Percentiles rank a stretch among this genome's conserved stretches.
Evolutionary conservation across 805 yeast species (phyloP).

Genomic region (Candida mattraensis): DNA sequence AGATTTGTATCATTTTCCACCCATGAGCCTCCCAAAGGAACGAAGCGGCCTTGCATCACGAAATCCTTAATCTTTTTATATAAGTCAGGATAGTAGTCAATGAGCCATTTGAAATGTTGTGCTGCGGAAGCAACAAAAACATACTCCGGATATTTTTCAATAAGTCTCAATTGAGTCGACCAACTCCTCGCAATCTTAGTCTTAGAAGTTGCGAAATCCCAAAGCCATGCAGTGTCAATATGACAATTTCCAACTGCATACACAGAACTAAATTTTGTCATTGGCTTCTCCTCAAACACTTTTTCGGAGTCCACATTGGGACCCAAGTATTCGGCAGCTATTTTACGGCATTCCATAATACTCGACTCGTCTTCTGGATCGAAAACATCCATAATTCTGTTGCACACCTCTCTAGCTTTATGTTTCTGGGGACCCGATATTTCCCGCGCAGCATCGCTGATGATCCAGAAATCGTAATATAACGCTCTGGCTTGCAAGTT

Average conservation of each 20-base stretch:
- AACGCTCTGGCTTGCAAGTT: slow-evolving; percentile 77
- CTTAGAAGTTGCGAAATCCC: slow-evolving; percentile 98
- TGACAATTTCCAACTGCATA: slow-evolving; percentile 93
- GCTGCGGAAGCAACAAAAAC: slow-evolving; percentile 94
- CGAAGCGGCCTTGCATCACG: slow-evolving; percentile 68
- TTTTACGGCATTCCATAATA: slow-evolving; percentile 59
- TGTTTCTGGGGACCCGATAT: slow-evolving; percentile 81
- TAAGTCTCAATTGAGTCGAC: slow-evolving; percentile 85
- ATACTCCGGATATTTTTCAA: slow-evolving; percentile 89
- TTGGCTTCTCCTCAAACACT: slow-evolving; percentile 52
- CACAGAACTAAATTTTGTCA: slow-evolving; percentile 52
- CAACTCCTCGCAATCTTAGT: slow-evolving; percentile 92
- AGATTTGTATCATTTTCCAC: slow-evolving; percentile 95
- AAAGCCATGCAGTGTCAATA: slow-evolving; percentile 97
- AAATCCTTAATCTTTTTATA: slow-evolving; percentile 64
- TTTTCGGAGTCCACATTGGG: slow-evolving; percentile 57
- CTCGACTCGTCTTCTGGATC: slow-evolving; percentile 66
- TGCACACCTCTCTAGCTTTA: slow-evolving; percentile 77
- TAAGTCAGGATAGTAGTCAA: slow-evolving; percentile 80
- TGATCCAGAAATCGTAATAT: slow-evolving; percentile 79
- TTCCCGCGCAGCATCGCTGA: slow-evolving; percentile 91
- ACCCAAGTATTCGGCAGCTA: slow-evolving; percentile 69
- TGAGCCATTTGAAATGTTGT: slow-evolving; percentile 93
- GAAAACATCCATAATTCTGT: slow-evolving; percentile 78
- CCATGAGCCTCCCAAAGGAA: slow-evolving; percentile 97